Conservation (phyloP, 768 basidiomycete species). For the Amylocystis lapponica region DNA sequence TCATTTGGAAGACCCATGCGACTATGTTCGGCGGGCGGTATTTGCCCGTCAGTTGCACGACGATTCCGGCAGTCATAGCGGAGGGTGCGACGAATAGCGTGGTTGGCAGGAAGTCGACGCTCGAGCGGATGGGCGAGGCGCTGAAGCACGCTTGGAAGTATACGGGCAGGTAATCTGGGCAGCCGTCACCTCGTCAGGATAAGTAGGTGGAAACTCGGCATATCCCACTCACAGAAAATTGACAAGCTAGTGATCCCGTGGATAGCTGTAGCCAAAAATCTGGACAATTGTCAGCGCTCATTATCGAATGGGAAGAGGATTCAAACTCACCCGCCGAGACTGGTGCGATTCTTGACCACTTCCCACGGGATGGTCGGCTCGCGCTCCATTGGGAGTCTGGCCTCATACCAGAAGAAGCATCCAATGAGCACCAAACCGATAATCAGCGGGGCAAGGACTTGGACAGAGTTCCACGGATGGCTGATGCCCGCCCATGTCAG, state of each 20-base stretch:
- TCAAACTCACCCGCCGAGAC: background rate
- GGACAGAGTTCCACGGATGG: slow-evolving; percentile 26
- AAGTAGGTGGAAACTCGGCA: background rate
- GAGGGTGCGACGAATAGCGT: slow-evolving; percentile 34
- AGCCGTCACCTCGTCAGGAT: slow-evolving; percentile 14
- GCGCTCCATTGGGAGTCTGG: slow-evolving; percentile 1
- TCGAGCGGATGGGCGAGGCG: slow-evolving; percentile 21
- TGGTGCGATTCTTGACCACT: slow-evolving; percentile 1
- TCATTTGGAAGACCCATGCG: slow-evolving; percentile 31
- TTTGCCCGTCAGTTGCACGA: slow-evolving; percentile 27
- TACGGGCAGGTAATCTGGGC: slow-evolving; percentile 37
- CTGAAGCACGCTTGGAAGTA: slow-evolving; percentile 37
- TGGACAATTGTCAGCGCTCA: background rate
- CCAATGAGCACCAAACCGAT: slow-evolving; percentile 1
- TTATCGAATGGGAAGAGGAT: background rate
- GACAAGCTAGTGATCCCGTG: background rate
- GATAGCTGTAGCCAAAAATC: background rate
- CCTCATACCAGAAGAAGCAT: background rate
- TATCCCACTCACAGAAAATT: background rate
- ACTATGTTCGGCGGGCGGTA: slow-evolving; percentile 33
- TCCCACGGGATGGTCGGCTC: slow-evolving; percentile 28
- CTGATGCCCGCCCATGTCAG: slow-evolving; percentile 30
- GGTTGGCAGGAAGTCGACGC: slow-evolving; percentile 12
- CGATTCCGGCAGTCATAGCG: slow-evolving; percentile 33
- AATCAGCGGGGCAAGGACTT: slow-evolving; percentile 13